These are phyloP conservation scores for Tephrocybe sp. DNA, from an alignment of 768 basidiomycete species.

Conservation along the genomic window DNA sequence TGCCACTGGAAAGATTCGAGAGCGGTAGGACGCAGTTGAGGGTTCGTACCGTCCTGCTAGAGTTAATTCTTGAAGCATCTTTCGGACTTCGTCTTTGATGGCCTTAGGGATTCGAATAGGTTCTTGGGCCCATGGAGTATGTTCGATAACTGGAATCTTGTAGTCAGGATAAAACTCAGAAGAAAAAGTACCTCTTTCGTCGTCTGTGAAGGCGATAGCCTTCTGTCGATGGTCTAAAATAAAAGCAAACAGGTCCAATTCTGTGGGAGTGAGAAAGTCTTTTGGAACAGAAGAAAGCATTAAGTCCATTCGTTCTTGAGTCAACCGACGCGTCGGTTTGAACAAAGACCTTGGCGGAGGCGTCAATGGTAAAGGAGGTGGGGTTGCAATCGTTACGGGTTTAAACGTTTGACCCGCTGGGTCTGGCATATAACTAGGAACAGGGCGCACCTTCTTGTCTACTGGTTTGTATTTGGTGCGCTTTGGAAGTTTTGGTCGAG, in stretches of 20 bases:
- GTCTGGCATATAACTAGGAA: constrained; percentile 23
- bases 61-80: constrained; percentile 20
- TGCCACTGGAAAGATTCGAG: neutral
- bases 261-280: constrained; percentile 2
- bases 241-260: too few species aligned
- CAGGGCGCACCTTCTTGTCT: constrained; percentile 23
- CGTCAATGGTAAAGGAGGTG: neutral
- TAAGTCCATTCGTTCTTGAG: constrained; percentile 15
- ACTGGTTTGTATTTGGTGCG: constrained; percentile 22
- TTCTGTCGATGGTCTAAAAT: too few species aligned
- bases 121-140: constrained; percentile 28
- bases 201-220: too few species aligned
- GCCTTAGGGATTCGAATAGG: constrained; percentile 27
- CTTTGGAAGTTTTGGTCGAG: too few species aligned
- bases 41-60: constrained; percentile 22
- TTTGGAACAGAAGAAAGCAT: constrained; percentile 8
- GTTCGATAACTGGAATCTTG: too few species aligned
- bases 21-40: neutral
- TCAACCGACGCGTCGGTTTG: too few species aligned
- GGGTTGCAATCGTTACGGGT: constrained; percentile 12
- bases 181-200: too few species aligned
- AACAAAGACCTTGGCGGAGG: neutral
- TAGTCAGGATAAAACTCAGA: too few species aligned
- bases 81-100: constrained; percentile 17
- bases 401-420: constrained; percentile 12